Percentiles rank a stretch among this genome's conserved stretches.
Evolutionary conservation across 2,329 filamentous ascomycete species (phyloP).

Genomic region (Epichloe typhina): DNA sequence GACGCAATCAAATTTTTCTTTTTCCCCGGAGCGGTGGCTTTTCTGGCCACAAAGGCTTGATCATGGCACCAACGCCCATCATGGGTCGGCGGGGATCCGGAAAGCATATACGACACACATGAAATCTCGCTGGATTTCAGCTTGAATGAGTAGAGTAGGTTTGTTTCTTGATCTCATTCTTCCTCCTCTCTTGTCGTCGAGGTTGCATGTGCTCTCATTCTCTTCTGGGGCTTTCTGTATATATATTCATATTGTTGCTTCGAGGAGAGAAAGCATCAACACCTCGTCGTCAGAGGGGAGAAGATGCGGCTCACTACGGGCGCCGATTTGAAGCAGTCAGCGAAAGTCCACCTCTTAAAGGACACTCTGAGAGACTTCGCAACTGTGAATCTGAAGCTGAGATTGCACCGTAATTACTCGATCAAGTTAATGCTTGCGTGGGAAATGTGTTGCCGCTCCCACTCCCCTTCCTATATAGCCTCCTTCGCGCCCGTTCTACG

Average conservation of each 20-base stretch:
- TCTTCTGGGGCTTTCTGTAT: neutral
- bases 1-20: neutral
- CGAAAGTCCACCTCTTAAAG: conserved; percentile 36
- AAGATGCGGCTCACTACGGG: conserved; percentile 71
- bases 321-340: conserved; percentile 47
- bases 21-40: neutral
- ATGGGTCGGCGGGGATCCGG: neutral
- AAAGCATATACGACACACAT: neutral
- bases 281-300: conserved; percentile 11
- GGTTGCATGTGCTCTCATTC: neutral
- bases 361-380: neutral
- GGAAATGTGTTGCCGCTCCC: conserved; percentile 89
- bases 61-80: no score
- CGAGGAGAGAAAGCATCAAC: neutral
- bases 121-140: neutral
- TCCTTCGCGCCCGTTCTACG: conserved; percentile 11
- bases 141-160: conserved; percentile 21
- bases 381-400: conserved; percentile 57
- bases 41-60: neutral
- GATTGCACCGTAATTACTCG: conserved; percentile 93
- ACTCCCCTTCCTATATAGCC: conserved; percentile 18
- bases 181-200: conserved; percentile 12
- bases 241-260: neutral
- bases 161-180: conserved; percentile 26
- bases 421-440: conserved; percentile 99